Evolutionary conservation across 305 asterid genomes (phyloP), one percentile per base, ranked within the genome.

Genomic region (Euphrasia arctica): DNA sequence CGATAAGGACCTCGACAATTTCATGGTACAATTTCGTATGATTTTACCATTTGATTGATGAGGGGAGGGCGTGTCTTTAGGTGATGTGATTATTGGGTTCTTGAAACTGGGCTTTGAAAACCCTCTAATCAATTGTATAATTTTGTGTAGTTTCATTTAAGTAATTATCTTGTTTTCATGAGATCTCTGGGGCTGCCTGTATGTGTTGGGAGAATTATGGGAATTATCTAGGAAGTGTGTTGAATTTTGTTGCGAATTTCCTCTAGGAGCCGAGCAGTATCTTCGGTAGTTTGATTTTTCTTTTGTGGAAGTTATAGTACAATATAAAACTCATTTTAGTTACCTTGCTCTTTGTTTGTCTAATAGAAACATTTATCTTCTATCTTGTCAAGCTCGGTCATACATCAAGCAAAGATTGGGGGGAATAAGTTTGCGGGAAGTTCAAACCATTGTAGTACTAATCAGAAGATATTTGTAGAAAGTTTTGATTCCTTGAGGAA

Each of bases 1-100:
- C 56, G 86, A 86, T 62, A 89, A 86, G 48, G 95, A 89, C 78
- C 95, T 89, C 63, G 96, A 89, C 77, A 78, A 84, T 66, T 89
- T 89, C 79, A 89, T 89, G 96, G 96, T 89, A 79, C n/a, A 27
- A 8, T 4, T 3, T 7, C 36, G 34, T 0, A 48, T 13, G 41
- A 7, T 34, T n/a, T 0, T 60, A 61, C 9, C n/a, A 22, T 0
- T 6, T 49, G 2, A 4, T 10, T 65, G 4, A 25, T 22, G 18
- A 18, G 22, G 22, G 22, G 22, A 18, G 22, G 22, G 22, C 22
- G 22, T 18, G 22, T 18, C 22, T 18, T 18, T 18, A 18, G 22
- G 22, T 18, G 22, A 18, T 18, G 22, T 49, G 54, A 59, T 51
- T 29, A 49, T 13, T 62, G 31, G 56, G 45, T 45, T 67, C 59